These are phyloP conservation scores for Phaeomoniella chlamydospora DNA, from an alignment of 2,329 filamentous ascomycete genomes.

Conservation along the genomic window DNA sequence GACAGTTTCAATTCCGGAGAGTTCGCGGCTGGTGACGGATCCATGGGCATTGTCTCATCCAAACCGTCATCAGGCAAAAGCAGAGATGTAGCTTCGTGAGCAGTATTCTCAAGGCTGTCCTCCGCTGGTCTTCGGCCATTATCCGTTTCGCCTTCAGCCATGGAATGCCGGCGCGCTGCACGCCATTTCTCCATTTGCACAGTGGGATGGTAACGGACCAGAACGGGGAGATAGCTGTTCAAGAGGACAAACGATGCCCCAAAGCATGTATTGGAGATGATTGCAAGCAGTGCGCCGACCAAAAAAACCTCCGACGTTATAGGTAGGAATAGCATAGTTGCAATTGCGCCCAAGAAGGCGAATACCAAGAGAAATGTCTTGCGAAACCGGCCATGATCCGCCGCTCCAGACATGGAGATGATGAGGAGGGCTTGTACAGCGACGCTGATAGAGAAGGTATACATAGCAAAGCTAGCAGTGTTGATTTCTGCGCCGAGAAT, in stretches of 20 bases:
- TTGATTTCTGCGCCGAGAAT: conserved; percentile 79
- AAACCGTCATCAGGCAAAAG: conserved; percentile 15
- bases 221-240: conserved; percentile 84
- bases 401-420: conserved; percentile 89
- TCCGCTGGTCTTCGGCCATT: conserved; percentile 2
- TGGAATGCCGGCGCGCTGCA: conserved; percentile 3
- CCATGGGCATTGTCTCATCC: conserved; percentile 6
- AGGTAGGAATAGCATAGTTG: conserved; percentile 80
- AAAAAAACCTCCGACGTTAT: conserved; percentile 63
- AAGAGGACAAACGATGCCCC: conserved; percentile 89
- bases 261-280: conserved; percentile 85
- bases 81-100: conserved; percentile 7
- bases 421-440: conserved; percentile 79
- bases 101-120: conserved; percentile 2
- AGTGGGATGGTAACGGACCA: conserved; percentile 71
- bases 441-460: conserved; percentile 90
- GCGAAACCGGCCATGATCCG: conserved; percentile 83
- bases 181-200: conserved; percentile 19
- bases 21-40: conserved; percentile 16
- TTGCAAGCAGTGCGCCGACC: conserved; percentile 68
- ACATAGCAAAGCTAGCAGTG: conserved; percentile 95
- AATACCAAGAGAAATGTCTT: conserved; percentile 81
- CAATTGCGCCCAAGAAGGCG: conserved; percentile 63
- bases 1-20: conserved; percentile 65
- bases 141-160: conserved; percentile 4